These are phyloP conservation scores for Aquilaria yunnanensis DNA, from an alignment of 345 rosid species.

Conservation along the genomic window DNA sequence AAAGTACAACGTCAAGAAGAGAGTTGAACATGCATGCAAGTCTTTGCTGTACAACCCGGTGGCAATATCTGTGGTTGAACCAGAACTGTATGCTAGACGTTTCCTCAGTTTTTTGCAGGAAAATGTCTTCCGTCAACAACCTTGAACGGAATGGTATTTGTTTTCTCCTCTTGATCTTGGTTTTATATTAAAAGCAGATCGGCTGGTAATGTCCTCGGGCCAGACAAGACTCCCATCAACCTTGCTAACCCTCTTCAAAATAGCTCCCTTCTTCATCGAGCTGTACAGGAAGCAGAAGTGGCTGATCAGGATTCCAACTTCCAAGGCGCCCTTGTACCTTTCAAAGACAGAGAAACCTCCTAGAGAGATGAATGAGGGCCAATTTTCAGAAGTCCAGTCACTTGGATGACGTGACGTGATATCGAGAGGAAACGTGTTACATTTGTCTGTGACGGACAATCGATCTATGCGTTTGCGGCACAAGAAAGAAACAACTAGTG, in stretches of 20 bases:
- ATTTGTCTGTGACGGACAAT: no score
- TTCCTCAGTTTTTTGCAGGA: conserved; percentile 57
- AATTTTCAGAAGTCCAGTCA: no score
- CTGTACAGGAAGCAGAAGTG: neutral
- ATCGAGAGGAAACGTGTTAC: no score
- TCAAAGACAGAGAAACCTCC: conserved; percentile 15
- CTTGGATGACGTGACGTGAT: no score
- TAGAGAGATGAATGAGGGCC: neutral
- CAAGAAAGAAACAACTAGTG: no score
- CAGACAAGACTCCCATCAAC: conserved; percentile 54
- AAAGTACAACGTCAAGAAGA: conserved; percentile 67
- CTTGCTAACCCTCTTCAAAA: conserved; percentile 15
- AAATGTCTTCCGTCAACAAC: conserved; percentile 36
- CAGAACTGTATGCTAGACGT: conserved; percentile 51
- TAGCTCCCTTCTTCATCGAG: neutral
- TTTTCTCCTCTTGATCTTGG: neutral
- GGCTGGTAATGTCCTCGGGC: conserved; percentile 30
- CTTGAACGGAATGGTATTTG: neutral
- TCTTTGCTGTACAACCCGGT: conserved; percentile 53
- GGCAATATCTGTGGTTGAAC: conserved; percentile 54
- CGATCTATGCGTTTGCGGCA: no score
- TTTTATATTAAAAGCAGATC: no score
- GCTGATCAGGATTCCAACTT: conserved; percentile 14
- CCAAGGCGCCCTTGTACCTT: conserved; percentile 17
- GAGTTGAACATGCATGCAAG: conserved; percentile 58